Percentiles rank a stretch among this genome's conserved stretches.
Evolutionary conservation across 169 alveolate species (phyloP).

Genomic region (Fabrea salina): DNA sequence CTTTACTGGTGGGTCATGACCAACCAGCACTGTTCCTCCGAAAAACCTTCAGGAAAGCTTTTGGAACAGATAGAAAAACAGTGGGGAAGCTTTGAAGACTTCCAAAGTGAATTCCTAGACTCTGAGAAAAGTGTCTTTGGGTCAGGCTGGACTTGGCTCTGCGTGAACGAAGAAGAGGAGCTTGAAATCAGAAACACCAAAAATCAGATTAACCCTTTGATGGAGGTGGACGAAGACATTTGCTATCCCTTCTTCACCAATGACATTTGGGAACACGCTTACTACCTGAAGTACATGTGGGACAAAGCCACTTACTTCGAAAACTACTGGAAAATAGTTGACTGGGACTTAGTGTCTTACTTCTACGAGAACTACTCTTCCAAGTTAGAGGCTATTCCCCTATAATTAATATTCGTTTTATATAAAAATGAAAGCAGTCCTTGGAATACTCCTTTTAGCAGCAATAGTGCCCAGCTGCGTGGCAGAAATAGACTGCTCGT

Average conservation of each 20-base stretch:
- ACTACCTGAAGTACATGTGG: constrained; percentile 65
- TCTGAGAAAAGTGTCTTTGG: constrained; percentile 91
- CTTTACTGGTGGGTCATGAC: constrained; percentile 61
- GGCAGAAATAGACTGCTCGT: no score
- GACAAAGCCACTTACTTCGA: neutral
- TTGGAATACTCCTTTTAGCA: no score
- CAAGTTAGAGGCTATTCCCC: neutral
- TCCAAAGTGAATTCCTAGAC: constrained; percentile 80
- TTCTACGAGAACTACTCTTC: neutral
- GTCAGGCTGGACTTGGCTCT: constrained; percentile 99
- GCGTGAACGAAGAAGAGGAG: constrained; percentile 85
- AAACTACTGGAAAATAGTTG: constrained; percentile 4
- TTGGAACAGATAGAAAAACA: constrained; percentile 23
- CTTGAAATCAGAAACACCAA: constrained; percentile 89
- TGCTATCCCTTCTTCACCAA: constrained; percentile 83
- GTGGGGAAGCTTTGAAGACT: constrained; percentile 73
- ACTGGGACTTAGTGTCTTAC: neutral
- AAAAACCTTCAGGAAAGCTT: constrained; percentile 24
- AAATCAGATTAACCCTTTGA: constrained; percentile 91
- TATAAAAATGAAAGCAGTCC: no score
- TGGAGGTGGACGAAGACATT: constrained; percentile 78
- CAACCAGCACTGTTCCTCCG: constrained; percentile 40
- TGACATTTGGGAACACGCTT: constrained; percentile 98
- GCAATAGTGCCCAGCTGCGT: no score
- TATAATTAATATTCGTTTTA: neutral